Conservation (phyloP, 345 rosid species). For the Eucalyptus polybractea region DNA sequence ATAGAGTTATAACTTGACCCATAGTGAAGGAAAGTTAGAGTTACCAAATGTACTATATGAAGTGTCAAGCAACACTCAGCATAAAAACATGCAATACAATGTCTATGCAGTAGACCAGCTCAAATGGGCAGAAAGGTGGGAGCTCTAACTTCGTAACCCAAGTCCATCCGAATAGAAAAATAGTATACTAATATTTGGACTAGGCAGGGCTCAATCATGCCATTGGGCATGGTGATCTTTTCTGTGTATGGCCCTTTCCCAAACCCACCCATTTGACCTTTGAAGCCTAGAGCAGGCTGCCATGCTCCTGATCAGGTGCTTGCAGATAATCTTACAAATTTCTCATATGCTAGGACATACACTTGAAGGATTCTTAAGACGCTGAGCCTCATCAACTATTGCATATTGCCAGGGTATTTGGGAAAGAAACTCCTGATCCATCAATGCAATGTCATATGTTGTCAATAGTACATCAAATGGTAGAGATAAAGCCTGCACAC, state of each 20-base stretch:
- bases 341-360: conserved; percentile 24
- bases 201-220: neutral
- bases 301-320: neutral
- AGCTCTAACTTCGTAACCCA: neutral
- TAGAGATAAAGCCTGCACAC: conserved; percentile 34
- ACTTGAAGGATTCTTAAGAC: conserved; percentile 83
- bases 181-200: neutral
- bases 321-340: neutral
- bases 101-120: neutral
- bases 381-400: conserved; percentile 81
- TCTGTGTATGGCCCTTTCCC: neutral
- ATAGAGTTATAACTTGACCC: neutral
- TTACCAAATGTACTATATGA: neutral
- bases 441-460: conserved; percentile 60
- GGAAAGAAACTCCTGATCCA: conserved; percentile 75
- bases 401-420: conserved; percentile 79
- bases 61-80: neutral
- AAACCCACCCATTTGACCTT: neutral
- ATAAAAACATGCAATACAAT: neutral
- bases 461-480: conserved; percentile 79
- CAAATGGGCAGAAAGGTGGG: neutral
- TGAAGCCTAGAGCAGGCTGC: neutral
- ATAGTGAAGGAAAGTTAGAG: neutral
- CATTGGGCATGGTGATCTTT: neutral
- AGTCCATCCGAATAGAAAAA: neutral